Evolutionary conservation across 108 stramenopile species (phyloP).

Genomic region (Seminavis robusta): DNA sequence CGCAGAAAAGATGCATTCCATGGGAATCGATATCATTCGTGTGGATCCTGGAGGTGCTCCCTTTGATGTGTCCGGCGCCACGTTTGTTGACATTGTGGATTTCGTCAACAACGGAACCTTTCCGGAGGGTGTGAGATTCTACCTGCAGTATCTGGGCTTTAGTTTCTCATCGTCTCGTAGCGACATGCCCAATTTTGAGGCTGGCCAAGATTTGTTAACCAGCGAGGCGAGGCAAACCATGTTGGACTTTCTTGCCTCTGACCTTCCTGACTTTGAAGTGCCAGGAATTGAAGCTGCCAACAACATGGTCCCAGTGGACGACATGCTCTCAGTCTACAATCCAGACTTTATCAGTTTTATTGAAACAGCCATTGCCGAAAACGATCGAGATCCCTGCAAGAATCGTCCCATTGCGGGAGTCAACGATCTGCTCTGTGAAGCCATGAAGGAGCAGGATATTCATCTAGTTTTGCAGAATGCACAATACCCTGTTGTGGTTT

Average conservation of each 20-base stretch:
- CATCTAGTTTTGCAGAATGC: neutral
- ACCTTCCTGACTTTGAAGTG: too few species aligned
- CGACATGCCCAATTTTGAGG: conserved; percentile 7
- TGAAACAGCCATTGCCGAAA: conserved; percentile 4
- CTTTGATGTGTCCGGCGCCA: neutral
- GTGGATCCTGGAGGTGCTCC: conserved; percentile 22
- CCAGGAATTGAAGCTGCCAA: neutral
- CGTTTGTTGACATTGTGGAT: neutral
- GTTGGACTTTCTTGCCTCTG: too few species aligned
- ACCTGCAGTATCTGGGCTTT: conserved; percentile 1
- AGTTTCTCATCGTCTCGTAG: conserved; percentile 27
- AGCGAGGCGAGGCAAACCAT: conserved; percentile 4
- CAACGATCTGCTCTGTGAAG: conserved; percentile 16
- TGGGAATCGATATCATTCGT: conserved; percentile 9
- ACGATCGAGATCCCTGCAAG: neutral
- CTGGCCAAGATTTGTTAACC: conserved; percentile 15
- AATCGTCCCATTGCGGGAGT: neutral
- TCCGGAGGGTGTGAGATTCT: neutral
- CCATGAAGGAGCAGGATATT: conserved; percentile 24
- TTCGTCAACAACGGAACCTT: neutral
- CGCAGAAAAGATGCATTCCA: conserved; percentile 8
- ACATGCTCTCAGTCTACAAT: neutral
- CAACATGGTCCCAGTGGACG: neutral
- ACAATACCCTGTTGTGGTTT: conserved; percentile 17
- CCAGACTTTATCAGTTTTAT: too few species aligned